These are phyloP conservation scores for Ophioceras dolichostomum DNA, from an alignment of 2,329 filamentous ascomycete species.

Conservation along the genomic window DNA sequence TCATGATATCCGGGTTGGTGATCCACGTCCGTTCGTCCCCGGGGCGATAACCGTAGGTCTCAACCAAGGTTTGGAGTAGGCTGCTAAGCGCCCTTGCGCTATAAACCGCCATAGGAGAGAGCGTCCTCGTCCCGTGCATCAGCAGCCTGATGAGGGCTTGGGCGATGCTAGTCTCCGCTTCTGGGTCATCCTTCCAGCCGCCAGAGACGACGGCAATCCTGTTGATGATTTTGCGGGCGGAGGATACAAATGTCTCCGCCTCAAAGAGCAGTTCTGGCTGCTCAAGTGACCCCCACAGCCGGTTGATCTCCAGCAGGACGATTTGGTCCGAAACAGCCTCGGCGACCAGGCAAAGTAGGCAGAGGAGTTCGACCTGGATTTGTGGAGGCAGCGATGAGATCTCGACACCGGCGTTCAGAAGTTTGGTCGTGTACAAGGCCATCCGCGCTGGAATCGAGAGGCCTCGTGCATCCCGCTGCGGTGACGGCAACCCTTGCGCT, in stretches of 20 bases:
- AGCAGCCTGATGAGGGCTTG: constrained; percentile 30
- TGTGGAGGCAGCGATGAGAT: constrained; percentile 24
- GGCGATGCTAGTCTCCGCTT: too few species aligned
- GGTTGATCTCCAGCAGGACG: constrained; percentile 26
- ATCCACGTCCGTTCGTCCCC: constrained; percentile 33
- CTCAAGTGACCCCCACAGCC: constrained; percentile 31
- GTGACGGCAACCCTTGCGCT: constrained; percentile 6
- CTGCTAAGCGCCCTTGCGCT: constrained; percentile 37
- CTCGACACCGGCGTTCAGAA: constrained; percentile 34
- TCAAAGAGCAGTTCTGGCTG: constrained; percentile 21
- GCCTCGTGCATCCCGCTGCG: constrained; percentile 51
- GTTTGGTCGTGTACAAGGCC: constrained; percentile 52
- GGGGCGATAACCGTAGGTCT: constrained; percentile 31
- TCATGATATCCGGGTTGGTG: constrained; percentile 30
- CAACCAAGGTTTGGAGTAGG: constrained; percentile 32
- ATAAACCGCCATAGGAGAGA: constrained; percentile 35
- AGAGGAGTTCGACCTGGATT: constrained; percentile 36
- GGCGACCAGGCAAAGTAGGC: constrained; percentile 35
- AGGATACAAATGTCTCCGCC: constrained; percentile 29
- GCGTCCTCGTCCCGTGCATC: constrained; percentile 25
- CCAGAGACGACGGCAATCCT: constrained; percentile 17
- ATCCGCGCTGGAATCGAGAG: constrained; percentile 65
- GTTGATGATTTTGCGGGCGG: constrained; percentile 24
- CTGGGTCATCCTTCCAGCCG: constrained; percentile 12
- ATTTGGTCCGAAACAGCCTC: constrained; percentile 43